Base-by-base conservation (phyloP, 1,139 yeast genomes). In the Hyphopichia fennica region DNA sequence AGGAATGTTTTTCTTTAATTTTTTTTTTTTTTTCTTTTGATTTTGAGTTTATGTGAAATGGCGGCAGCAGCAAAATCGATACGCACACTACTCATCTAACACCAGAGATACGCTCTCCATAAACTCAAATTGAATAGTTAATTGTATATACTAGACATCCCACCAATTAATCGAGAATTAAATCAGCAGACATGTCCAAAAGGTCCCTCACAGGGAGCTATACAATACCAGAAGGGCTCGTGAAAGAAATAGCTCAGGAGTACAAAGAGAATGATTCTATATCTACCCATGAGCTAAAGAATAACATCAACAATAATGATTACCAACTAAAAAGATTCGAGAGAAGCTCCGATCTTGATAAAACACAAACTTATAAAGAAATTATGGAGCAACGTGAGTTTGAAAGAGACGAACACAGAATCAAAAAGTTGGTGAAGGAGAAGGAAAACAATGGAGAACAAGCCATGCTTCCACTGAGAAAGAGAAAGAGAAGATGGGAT, bases 401-500 rank as follows among this genome's bases (percentile, higher is more conserved):
- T 15, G 71, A 63, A 42, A 48, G 65, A 30, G 69, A 64, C 37
- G 70, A 67, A 42, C 48, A 39, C n/a, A 35, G 65, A 29, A 59
- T 60, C 1, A 47, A 49, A 36, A 46, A 48, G 32, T 15, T 52
- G 33, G 45, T 57, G 5, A 52, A 56, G 40, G 50, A 49, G 30
- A 53, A 53, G 29, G 46, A 46, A 15, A 42, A 44, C 30, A 50
- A 42, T 22, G 41, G 36, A 13, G 44, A 67, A 41, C 22, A 40
- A 40, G 30, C 32, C 29, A 32, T 31, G 50, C 46, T 45, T 55
- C 39, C 29, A 13, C 37, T 41, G 11, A 42, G 52, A 44, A 22
- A 48, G 53, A 49, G 70, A 46, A 60, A 63, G 53, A 52, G 65
- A 46, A 48, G 70, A 43, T 63, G 72, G 71, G 72, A 63, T 39